Base-by-base conservation (phyloP, 2,329 filamentous ascomycete genomes). In the Pestalotiopsis sp. region DNA sequence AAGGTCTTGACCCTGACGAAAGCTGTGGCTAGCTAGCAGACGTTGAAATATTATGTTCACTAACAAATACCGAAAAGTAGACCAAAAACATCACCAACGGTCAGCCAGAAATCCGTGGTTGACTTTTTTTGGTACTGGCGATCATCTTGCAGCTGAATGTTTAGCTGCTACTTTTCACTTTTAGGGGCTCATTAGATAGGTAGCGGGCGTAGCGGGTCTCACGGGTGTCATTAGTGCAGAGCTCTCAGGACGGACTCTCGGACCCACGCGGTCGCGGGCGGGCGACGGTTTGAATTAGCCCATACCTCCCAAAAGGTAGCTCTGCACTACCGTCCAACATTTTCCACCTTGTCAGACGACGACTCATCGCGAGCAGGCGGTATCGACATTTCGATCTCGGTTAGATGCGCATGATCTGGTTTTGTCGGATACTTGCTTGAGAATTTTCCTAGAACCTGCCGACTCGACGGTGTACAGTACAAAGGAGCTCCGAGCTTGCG, bases 321-420 rank as follows among this genome's bases (percentile, higher is more conserved):
- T 20, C 25, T 36, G 27, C 59, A 36, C 59, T 62, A 62, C 59
- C 31, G 59, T 36, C 59, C 59, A 62, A 39, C 59, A 62, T 62
- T 62, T 62, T 62, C 17, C 31, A 39, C n/a, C 38, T 62, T 62
- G 59, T 62, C 59, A 39, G 45, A 52, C 45, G 59, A 62, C 59
- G 27, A 62, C 25, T 39, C 31, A 62, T 62, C 59, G 59, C 59
- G 59, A 62, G 31, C 31, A n/a, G n/a, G 45, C 45, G 45, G 45
- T 52, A 62, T 39, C 27, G n/a, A 62, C 11, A 36, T 39, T 39
- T 62, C 17, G 14, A 17, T 62, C 59, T 36, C 27, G 25, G 17
- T 62, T 17, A 14, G 59, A 62, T 13, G 59, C 23, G 27, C 31
- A 36, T 6, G 31, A 36, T 9, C 31, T 36, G 31, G 31, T 36